phyloP scores from a whole-genome alignment of 202 grass and related monocot genomes.

The Schoenoplectus tabernaemontani region DNA sequence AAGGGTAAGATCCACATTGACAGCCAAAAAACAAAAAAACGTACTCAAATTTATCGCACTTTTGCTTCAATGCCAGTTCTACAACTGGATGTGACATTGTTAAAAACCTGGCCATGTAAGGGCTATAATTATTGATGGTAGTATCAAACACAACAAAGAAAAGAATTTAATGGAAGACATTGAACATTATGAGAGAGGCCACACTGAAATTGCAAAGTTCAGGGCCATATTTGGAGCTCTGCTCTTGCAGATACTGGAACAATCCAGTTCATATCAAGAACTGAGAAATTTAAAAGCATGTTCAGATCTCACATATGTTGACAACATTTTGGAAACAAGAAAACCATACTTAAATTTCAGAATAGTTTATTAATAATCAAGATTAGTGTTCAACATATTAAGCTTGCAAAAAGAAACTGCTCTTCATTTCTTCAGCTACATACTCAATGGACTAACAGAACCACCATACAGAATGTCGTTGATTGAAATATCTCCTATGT shows the following conservation, averaged over 20 bases:
- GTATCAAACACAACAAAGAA: neutral
- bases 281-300: neutral
- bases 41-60: neutral
- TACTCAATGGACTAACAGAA: constrained; percentile 67
- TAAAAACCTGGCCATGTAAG: neutral
- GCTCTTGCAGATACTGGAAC: constrained; percentile 1
- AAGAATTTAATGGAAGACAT: neutral
- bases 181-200: neutral
- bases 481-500: constrained; percentile 89
- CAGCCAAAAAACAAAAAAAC: neutral
- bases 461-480: constrained; percentile 83
- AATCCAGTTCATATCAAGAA: constrained; percentile 7
- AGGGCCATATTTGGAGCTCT: constrained; percentile 7
- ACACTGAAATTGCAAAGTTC: neutral
- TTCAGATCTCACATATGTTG: neutral
- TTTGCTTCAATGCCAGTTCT: neutral
- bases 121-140: neutral
- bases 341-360: constrained; percentile 24
- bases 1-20: neutral
- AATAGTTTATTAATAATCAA: constrained; percentile 9
- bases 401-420: neutral
- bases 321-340: constrained; percentile 18
- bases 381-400: neutral
- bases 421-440: constrained; percentile 51
- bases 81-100: neutral